Base-by-base conservation (phyloP, 1,284 basidiomycete genomes). In the Marasmius sp. region DNA sequence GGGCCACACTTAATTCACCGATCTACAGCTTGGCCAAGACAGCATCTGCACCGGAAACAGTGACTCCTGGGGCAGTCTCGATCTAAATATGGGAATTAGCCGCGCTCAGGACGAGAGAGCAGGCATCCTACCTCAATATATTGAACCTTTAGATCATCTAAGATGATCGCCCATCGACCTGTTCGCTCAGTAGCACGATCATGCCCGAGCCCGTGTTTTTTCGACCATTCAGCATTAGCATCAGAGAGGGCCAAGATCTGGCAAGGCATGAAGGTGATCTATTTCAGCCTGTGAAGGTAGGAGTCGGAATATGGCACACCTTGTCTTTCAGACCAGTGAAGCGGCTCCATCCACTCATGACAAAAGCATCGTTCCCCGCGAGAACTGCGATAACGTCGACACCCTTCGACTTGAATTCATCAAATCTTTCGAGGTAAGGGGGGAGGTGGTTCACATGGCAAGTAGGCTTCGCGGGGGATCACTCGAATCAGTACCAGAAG, bases 361-460 rank as follows among this genome's bases (percentile, higher is more conserved):
- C 91, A 70, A 89, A 92, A n/a, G 85, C 76, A 69, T 92, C 91
- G 74, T 92, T 93, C 54, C 86, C 84, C 20, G 89, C 85, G 62
- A 93, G 66, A 64, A 91, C 85, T 22, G 83, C 87, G 68, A 93
- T 75, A 57, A 86, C 79, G 70, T 93, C 90, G 57, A 90, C 84
- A 57, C 91, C 91, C 74, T 91, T 91, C 39, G 79, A 77, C 75
- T 89, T 90, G 81, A 94, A 83, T 66, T 88, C 77, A 39, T 86
- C 83, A 69, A 83, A 82, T 63, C 85, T 85, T 65, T 84, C 69
- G 68, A 93, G 68, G 75, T 85, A 93, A 37, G 84, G 83, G 2
- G 92, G 92, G 45, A 93, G 81, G 75, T 91, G 91, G 74, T 85
- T 84, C 60, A 79, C 78, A 71, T 91, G 89, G 77, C 89, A 91